Evolutionary conservation across 2,329 filamentous ascomycete species (phyloP), one percentile per base, ranked within the genome.

Genomic region (Pestalotiopsis sp.): DNA sequence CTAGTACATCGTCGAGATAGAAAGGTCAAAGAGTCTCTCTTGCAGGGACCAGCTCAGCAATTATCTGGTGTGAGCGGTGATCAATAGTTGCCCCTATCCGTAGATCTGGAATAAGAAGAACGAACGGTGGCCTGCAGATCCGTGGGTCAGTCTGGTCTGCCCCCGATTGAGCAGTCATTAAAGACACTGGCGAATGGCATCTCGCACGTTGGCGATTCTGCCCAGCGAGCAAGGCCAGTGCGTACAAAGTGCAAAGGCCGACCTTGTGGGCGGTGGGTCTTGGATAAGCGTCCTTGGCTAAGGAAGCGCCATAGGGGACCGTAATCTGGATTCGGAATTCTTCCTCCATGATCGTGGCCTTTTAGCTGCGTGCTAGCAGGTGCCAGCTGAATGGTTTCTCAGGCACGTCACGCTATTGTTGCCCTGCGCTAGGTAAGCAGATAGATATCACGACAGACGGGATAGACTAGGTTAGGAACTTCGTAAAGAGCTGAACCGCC

Each of bases 91-190:
- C 57, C 57, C 57, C 57, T 59, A 59, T 59, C 57, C 57, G 57
- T 59, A 59, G 57, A 59, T 59, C 57, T 59, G 57, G 57, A 27
- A 52, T 52, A 52, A n/a, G 20, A 52, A 52, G 45, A 52, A 52
- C 45, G 14, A 52, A 52, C 57, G 23, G 23, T 27, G 23, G 57
- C 23, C 23, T 59, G 57, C 57, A 59, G 57, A 59, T 59, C 57
- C 3, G 57, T 59, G 57, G 57, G 27, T 14, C n/a, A 17, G 27
- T 36, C 4, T 39, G n/a, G 27, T 41, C 13, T 62, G 31, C 59
- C 59, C 27, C 59, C 27, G 36, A 62, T 36, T 27, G n/a, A 62
- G 59, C 59, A 39, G 17, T 39, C 17, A 62, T 39, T 20, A n/a
- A 20, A 62, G 59, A 17, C 7, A 17, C 41, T 17, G 31, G 20